Percentiles rank a stretch among this genome's conserved stretches.
phyloP scores from a whole-genome alignment of 306 rosid genomes.

The Prunus fruticosa region DNA sequence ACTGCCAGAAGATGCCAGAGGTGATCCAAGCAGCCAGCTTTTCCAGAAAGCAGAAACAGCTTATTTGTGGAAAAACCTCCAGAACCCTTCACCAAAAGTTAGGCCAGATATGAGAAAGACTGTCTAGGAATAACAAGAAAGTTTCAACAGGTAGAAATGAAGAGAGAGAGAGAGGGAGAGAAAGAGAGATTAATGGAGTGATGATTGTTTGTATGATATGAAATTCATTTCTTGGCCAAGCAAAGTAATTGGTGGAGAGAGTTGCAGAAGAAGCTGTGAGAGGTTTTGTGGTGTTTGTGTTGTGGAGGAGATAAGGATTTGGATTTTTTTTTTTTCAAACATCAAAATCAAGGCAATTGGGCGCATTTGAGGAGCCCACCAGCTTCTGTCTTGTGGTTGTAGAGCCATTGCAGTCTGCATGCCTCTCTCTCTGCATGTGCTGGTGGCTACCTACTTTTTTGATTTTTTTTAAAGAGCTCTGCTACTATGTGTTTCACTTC shows the following conservation, averaged over 20 bases:
- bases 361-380: slow-evolving; percentile 11
- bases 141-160: too few species aligned
- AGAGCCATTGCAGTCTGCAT: slow-evolving; percentile 7
- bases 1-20: neutral
- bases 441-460: slow-evolving; percentile 17
- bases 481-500: neutral
- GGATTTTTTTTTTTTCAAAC: neutral
- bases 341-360: slow-evolving; percentile 8
- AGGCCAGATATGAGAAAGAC: neutral
- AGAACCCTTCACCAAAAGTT: neutral
- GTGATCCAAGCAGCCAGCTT: neutral
- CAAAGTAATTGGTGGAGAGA: slow-evolving; percentile 35
- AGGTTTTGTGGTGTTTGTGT: neutral
- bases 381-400: slow-evolving; percentile 33
- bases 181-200: neutral
- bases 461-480: slow-evolving; percentile 21
- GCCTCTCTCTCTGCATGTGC: neutral
- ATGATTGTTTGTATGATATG: neutral
- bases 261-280: neutral
- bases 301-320: slow-evolving; percentile 35
- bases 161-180: neutral
- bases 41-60: neutral
- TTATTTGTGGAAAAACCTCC: neutral
- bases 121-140: neutral
- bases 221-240: neutral